Base-by-base conservation (phyloP, 2,329 filamentous ascomycete genomes). In the Fusarium oligoseptatum region DNA sequence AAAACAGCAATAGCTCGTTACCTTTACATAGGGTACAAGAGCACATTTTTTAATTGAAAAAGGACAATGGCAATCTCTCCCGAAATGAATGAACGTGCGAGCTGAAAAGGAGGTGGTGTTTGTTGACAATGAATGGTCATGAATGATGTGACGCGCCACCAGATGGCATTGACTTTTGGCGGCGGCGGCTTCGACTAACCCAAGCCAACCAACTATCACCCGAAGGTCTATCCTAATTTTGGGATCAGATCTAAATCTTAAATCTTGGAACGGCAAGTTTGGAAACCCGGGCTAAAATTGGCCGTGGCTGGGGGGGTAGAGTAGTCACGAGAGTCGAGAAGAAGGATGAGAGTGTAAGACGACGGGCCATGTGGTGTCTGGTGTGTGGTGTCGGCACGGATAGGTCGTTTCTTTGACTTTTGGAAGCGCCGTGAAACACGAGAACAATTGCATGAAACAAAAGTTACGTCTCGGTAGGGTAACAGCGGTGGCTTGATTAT, bases 1-100 rank as follows among this genome's bases (percentile, higher is more conserved):
- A 67, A 74, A 74, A 62, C 66, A 62, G 60, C 67, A 74, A 68
- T 74, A 74, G 71, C 71, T 68, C 61, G 34, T 15, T 56, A 74
- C 71, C 71, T 68, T 43, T 58, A 60, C 41, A 58, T 65, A 72
- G 64, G 71, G 48, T 74, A 62, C 50, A 72, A 65, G 68, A 72
- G 61, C 52, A 69, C 52, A 56, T 57, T 69, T 72, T 73, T 75
- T 73, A 75, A 70, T 70, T 56, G 50, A 75, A 65, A 57, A 73
- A 63, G 52, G 60, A 62, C 56, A 74, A 74, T 60, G 68, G 43
- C 57, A 72, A 74, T 74, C 66, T 66, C 67, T 69, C 20, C 15
- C 45, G 41, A 74, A 72, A 69, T 66, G 68, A 72, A 58, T n/a
- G 43, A 48, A 43, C 43, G 48, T 27, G 34, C 24, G 22, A n/a